phyloP scores from a whole-genome alignment of 2,329 filamentous ascomycete genomes.

The Hypoxylon sp. region DNA sequence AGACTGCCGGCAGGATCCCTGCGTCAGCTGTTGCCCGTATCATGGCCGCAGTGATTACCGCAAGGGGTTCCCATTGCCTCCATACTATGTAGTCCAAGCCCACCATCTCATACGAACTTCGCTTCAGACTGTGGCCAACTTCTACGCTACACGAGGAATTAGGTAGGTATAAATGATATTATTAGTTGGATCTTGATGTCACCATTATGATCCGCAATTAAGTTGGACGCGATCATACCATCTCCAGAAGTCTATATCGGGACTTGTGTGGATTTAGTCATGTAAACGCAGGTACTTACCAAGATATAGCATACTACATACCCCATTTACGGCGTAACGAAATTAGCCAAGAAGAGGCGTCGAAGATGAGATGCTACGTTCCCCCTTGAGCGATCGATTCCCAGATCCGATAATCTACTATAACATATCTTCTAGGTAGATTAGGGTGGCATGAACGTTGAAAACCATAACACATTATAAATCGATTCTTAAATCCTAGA shows the following conservation, averaged over 20 bases:
- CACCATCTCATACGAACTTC: conserved; percentile 43
- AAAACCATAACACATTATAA: conserved; percentile 10
- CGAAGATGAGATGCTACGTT: conserved; percentile 14
- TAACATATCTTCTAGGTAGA: background rate
- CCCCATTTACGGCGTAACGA: conserved; percentile 22
- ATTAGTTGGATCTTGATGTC: conserved; percentile 38
- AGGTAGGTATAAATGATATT: conserved; percentile 21
- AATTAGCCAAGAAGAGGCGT: conserved; percentile 25
- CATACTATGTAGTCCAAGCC: conserved; percentile 38
- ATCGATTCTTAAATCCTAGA: conserved; percentile 10
- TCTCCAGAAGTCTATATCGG: conserved; percentile 5
- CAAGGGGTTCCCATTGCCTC: conserved; percentile 42
- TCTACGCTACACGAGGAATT: conserved; percentile 26
- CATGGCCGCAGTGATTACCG: conserved; percentile 38
- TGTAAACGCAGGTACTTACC: background rate
- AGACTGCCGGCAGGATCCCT: conserved; percentile 24
- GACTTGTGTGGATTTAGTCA: conserved; percentile 4
- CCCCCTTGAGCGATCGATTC: background rate
- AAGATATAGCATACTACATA: conserved; percentile 20
- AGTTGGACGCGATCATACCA: conserved; percentile 20
- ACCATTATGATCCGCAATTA: conserved; percentile 42
- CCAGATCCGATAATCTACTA: conserved; percentile 12
- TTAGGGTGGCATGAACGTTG: background rate
- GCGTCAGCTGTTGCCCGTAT: conserved; percentile 35
- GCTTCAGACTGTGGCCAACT: conserved; percentile 42